phyloP scores from a whole-genome alignment of 129 eudicot genomes.

The Tanacetum coccineum region DNA sequence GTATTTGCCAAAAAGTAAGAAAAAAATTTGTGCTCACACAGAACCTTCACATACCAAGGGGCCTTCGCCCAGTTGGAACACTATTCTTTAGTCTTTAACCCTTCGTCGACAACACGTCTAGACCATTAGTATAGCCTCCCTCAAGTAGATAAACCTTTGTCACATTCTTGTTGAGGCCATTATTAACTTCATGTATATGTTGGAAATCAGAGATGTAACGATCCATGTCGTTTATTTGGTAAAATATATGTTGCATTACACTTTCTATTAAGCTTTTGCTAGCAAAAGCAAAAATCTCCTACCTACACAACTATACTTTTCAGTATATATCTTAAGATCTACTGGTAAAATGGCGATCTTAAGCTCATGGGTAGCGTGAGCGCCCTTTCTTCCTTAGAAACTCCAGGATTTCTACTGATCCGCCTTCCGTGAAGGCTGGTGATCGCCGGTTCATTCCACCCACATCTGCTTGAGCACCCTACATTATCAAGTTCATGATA shows the following conservation, averaged over 20 bases:
- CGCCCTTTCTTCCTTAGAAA: constrained; percentile 91
- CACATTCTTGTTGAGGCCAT: constrained; percentile 29
- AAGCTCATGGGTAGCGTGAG: constrained; percentile 92
- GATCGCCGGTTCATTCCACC: constrained; percentile 61
- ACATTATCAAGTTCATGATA: constrained; percentile 21
- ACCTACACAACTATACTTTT: constrained; percentile 33
- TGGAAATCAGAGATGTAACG: constrained; percentile 36
- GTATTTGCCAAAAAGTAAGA: background rate
- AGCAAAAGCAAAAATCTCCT: constrained; percentile 27
- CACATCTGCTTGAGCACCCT: constrained; percentile 55
- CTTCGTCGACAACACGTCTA: constrained; percentile 77
- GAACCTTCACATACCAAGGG: background rate
- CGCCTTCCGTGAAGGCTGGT: constrained; percentile 57
- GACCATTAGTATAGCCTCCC: constrained; percentile 42
- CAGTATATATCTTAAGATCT: constrained; percentile 27
- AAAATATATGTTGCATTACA: constrained; percentile 19
- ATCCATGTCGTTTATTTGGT: constrained; percentile 27
- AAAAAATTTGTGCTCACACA: background rate
- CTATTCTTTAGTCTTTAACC: constrained; percentile 33
- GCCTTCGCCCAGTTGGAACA: background rate
- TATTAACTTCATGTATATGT: constrained; percentile 32
- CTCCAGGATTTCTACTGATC: constrained; percentile 71
- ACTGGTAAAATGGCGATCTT: constrained; percentile 17
- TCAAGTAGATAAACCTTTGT: constrained; percentile 35
- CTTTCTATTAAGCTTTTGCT: constrained; percentile 14